phyloP scores from a whole-genome alignment of 2,329 filamentous ascomycete genomes.

The Hysterium pulicare region DNA sequence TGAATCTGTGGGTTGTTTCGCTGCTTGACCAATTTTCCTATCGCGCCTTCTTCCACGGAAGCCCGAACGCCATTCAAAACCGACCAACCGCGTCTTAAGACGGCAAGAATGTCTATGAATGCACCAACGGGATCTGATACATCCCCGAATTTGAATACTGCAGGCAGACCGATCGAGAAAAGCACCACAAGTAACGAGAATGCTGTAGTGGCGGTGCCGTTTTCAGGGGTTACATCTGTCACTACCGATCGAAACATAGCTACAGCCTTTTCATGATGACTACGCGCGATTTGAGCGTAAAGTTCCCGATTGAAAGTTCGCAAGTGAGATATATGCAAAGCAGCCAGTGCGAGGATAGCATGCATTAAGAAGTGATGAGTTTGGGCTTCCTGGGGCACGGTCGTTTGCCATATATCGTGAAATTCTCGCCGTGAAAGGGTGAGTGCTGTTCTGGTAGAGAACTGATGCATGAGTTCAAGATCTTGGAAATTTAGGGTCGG shows the following conservation, averaged over 20 bases:
- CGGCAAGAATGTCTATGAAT: conserved; percentile 11
- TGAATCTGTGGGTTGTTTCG: background rate
- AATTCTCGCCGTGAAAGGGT: conserved; percentile 11
- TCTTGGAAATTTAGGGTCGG: conserved; percentile 10
- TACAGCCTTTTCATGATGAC: conserved; percentile 17
- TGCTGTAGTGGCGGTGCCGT: conserved; percentile 12
- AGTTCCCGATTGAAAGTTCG: conserved; percentile 8
- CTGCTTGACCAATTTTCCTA: conserved; percentile 10
- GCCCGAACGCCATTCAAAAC: conserved; percentile 7
- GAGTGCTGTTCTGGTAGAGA: conserved; percentile 11
- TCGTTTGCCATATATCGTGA: conserved; percentile 15
- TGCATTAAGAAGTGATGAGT: conserved; percentile 20
- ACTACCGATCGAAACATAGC: conserved; percentile 12
- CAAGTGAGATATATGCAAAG: conserved; percentile 16
- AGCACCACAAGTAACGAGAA: conserved; percentile 14
- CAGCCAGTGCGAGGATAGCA: conserved; percentile 20
- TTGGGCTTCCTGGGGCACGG: conserved; percentile 19
- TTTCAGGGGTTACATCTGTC: conserved; percentile 9
- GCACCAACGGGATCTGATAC: conserved; percentile 5
- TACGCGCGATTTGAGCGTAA: conserved; percentile 11
- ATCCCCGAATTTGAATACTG: conserved; percentile 10
- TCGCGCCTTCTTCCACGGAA: conserved; percentile 8
- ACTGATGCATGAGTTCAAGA: conserved; percentile 16
- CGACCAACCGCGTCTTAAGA: conserved; percentile 11
- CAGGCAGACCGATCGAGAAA: conserved; percentile 10